phyloP scores from a whole-genome alignment of 2,329 filamentous ascomycete genomes.

The Rhinocladiella mackenziei region DNA sequence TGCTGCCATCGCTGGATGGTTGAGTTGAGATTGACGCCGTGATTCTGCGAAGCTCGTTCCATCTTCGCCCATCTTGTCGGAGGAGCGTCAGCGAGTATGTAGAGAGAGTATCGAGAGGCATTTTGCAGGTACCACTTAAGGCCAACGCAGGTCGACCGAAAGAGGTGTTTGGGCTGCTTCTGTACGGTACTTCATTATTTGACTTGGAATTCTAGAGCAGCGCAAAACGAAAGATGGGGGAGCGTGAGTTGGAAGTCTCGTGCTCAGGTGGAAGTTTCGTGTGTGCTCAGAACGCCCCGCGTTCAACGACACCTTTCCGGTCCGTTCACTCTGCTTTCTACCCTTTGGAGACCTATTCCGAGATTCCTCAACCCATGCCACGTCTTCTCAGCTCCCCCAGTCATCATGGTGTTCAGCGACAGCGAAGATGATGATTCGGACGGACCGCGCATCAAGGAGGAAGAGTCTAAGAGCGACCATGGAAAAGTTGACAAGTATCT shows the following conservation, averaged over 20 bases:
- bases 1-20: conserved; percentile 85
- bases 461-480: no score
- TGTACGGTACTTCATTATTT: no score
- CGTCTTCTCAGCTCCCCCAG: neutral
- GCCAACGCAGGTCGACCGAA: neutral
- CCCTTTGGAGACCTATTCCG: no score
- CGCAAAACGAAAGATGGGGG: neutral
- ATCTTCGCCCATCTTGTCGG: conserved; percentile 78
- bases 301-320: neutral
- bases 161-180: no score
- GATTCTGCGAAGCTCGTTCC: conserved; percentile 92
- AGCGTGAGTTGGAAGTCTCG: neutral
- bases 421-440: conserved; percentile 27
- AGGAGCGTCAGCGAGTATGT: conserved; percentile 83
- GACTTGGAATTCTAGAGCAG: neutral
- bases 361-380: neutral
- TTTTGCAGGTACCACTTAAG: conserved; percentile 39
- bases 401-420: conserved; percentile 22
- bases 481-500: conserved; percentile 5
- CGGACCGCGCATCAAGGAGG: conserved; percentile 6
- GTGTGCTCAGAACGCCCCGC: conserved; percentile 1
- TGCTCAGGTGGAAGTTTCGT: conserved; percentile 13
- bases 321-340: neutral
- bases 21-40: conserved; percentile 89
- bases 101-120: conserved; percentile 93